Conservation (phyloP, 2,329 filamentous ascomycete genomes). For the Fusarium subtropicale region DNA sequence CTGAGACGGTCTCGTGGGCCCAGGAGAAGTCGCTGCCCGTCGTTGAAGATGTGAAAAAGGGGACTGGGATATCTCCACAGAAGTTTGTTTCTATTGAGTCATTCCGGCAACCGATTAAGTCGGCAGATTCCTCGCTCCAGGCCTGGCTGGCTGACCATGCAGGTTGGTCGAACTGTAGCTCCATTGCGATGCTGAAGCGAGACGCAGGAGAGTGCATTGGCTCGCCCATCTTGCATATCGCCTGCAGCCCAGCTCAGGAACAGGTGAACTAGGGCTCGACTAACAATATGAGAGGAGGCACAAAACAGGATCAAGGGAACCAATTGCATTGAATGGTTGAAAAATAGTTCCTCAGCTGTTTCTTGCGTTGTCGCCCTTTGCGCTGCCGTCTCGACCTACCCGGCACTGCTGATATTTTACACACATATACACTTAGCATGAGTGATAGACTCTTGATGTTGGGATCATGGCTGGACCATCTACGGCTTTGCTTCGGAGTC, state of each 20-base stretch:
- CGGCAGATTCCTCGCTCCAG: background rate
- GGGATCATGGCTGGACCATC: conserved; percentile 15
- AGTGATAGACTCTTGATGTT: conserved; percentile 6
- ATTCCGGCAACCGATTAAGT: conserved; percentile 14
- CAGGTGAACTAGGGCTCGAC: conserved; percentile 34
- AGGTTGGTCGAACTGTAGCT: conserved; percentile 13
- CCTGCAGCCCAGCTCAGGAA: conserved; percentile 41
- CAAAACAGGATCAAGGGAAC: conserved; percentile 20
- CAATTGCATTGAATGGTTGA: conserved; percentile 9
- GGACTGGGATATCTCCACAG: conserved; percentile 31
- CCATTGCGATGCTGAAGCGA: conserved; percentile 43
- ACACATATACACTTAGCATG: background rate
- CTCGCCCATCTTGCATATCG: conserved; percentile 36
- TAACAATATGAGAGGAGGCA: conserved; percentile 27
- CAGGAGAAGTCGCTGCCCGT: conserved; percentile 1
- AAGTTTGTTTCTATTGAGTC: conserved; percentile 10
- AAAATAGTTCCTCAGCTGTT: conserved; percentile 4
- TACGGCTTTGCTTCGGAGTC: background rate
- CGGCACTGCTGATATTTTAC: conserved; percentile 12
- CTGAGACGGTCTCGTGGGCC: conserved; percentile 34
- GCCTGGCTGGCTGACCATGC: background rate
- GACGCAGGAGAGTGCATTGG: conserved; percentile 46
- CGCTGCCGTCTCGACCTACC: conserved; percentile 27
- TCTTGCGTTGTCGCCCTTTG: conserved; percentile 25
- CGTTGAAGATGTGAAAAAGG: conserved; percentile 16